These are phyloP conservation scores for Novymonas esmeraldas DNA, from an alignment of 208 protist genomes.

Conservation along the genomic window DNA sequence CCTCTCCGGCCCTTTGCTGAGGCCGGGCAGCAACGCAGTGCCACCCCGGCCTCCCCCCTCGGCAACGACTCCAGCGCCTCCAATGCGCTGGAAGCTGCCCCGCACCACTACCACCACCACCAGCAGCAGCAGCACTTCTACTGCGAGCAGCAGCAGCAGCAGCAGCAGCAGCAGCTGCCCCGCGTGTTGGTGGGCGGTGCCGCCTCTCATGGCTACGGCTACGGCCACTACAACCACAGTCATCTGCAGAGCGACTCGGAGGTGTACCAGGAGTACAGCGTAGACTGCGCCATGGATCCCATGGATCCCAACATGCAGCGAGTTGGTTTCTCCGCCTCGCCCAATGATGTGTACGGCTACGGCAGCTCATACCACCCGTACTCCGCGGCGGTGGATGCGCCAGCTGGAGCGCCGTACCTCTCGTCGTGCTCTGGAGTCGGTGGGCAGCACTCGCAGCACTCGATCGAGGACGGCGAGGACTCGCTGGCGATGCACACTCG, in stretches of 20 bases:
- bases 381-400: not conserved
- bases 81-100: not conserved
- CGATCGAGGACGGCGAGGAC: not conserved
- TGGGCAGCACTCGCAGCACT: not conserved
- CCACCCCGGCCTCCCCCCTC: not conserved
- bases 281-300: not conserved
- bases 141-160: not conserved
- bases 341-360: no score
- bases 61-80: not conserved
- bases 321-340: no score
- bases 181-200: not conserved
- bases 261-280: not conserved
- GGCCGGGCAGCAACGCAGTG: not conserved
- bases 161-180: not conserved
- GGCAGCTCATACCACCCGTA: no score
- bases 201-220: not conserved
- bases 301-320: not conserved
- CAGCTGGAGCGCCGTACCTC: not conserved
- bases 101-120: not conserved
- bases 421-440: not conserved
- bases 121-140: not conserved
- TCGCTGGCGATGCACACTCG: not conserved
- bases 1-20: not conserved
- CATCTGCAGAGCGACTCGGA: no score
- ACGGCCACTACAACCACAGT: not conserved